Base-by-base conservation (phyloP, 1,284 basidiomycete species). In the Takashimella tepidaria region DNA sequence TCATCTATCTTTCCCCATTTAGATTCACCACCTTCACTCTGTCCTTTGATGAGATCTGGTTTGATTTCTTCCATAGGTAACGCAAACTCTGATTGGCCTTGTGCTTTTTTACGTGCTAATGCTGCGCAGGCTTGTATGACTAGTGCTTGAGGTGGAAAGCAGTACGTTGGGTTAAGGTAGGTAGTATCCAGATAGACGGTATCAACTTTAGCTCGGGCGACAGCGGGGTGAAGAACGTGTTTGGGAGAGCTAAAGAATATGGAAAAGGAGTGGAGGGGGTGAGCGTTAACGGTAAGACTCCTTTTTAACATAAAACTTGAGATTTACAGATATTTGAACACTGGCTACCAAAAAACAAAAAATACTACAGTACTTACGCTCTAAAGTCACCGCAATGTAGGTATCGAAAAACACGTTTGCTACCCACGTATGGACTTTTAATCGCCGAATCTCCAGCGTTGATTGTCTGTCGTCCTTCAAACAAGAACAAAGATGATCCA, bases 311-410 rank as follows among this genome's bases (percentile, higher is more conserved):
- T n/a, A n/a, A n/a, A n/a, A n/a, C n/a, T n/a, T n/a, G n/a, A n/a
- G n/a, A n/a, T n/a, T n/a, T n/a, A n/a, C n/a, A n/a, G n/a, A n/a
- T n/a, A n/a, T n/a, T n/a, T n/a, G n/a, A 22, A 41, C 13, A 26
- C 12, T 19, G 19, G 16, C 41, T 23, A 5, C 16, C 41, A 44
- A 40, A n/a, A n/a, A n/a, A n/a, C n/a, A n/a, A n/a, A n/a, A n/a
- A n/a, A n/a, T n/a, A n/a, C 5, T 13, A 8, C 10, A 20, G 16
- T 21, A 52, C 69, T 66, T 53, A 89, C 42, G 90, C 89, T 55
- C 91, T 82, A 65, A 93, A 92, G 73, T 98, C 95, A 0, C 95
- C 95, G 61, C 96, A 98, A 65, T 98, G 95, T 3, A 98, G 80
- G 69, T 98, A 98, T 21, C 91, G 82, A 69, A 92, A 97, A 0